Evolutionary conservation across 192 early-diverging fungal species (phyloP), one percentile per base, ranked within the genome.

Genomic region (Backusella tuberculispora): DNA sequence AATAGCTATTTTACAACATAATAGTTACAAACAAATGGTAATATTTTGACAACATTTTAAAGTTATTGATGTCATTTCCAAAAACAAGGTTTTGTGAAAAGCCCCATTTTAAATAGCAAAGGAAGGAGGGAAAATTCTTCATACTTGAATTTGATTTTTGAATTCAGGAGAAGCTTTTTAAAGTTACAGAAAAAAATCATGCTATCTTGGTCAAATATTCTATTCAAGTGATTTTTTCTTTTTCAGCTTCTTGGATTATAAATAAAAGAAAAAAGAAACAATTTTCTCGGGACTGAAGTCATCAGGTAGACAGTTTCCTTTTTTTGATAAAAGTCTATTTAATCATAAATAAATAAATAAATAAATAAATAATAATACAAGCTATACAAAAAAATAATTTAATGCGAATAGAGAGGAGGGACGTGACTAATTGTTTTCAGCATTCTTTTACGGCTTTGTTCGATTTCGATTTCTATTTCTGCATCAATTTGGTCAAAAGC

Each of bases 321-420:
- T 34, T 34, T 34, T 34, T 1, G 2, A 60, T 10, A 24, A 53
- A 19, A 17, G 50, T 53, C 50, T 53, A 24, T 43, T 43, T 60
- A 60, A 60, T 4, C 53, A 60, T 60, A 26, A 3, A 26, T 43
- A 9, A 43, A 42, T 42, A 42, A 42, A 42, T 56, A 56, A 56
- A 56, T 19, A 56, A 56, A 60, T 60, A 60, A 60, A 60, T 26
- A 60, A 60, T 56, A 56, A 26, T 60, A 60, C 53, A 60, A 50
- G 29, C 29, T 50, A 50, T n/a, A 21, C n/a, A n/a, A n/a, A 60
- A 53, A n/a, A 53, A 60, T 60, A 60, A 60, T 60, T 60, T 13
- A 60, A 60, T 24, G 10, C 13, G 53, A 60, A 60, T 60, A 60
- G 4, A 60, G 10, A 60, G 53, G 53, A 12, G 53, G 53, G 24